A percentile compares a stretch with the other conserved stretches of the same genome.
phyloP scores from a whole-genome alignment of 129 eudicot genomes.

The Helianthus tuberosus region DNA sequence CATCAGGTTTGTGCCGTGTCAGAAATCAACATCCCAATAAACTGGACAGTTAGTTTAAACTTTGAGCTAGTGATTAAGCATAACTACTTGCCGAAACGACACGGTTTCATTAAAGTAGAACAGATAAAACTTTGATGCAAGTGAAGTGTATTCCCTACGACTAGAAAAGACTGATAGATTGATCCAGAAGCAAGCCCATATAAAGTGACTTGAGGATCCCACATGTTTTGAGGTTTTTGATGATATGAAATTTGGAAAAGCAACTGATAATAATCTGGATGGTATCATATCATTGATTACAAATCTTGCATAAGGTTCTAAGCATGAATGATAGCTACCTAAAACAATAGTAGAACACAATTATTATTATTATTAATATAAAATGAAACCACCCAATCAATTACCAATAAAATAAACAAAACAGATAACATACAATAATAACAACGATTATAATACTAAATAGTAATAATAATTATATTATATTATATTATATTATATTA shows the following conservation, averaged over 20 bases:
- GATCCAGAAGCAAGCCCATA: conserved; percentile 23
- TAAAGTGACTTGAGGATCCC: conserved; percentile 21
- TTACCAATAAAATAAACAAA: conserved; percentile 31
- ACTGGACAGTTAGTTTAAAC: neutral
- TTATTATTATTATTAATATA: neutral
- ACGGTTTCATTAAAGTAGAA: neutral
- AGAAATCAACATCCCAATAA: neutral
- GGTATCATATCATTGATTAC: conserved; percentile 37
- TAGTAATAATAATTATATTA: neutral
- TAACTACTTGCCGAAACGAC: neutral
- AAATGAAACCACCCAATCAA: conserved; percentile 26
- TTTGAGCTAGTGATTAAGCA: neutral
- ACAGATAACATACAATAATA: conserved; percentile 24
- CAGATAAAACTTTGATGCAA: neutral
- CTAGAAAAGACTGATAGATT: conserved; percentile 17
- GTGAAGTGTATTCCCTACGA: neutral
- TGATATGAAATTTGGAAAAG: neutral
- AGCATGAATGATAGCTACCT: conserved; percentile 37
- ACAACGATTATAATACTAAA: neutral
- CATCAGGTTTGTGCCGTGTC: neutral
- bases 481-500: neutral
- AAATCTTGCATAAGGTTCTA: conserved; percentile 27
- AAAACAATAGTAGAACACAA: conserved; percentile 25
- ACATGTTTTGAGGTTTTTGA: neutral
- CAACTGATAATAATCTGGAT: conserved; percentile 10